Conservation (phyloP, 2,329 filamentous ascomycete genomes). For the Aspergillus floridensis region DNA sequence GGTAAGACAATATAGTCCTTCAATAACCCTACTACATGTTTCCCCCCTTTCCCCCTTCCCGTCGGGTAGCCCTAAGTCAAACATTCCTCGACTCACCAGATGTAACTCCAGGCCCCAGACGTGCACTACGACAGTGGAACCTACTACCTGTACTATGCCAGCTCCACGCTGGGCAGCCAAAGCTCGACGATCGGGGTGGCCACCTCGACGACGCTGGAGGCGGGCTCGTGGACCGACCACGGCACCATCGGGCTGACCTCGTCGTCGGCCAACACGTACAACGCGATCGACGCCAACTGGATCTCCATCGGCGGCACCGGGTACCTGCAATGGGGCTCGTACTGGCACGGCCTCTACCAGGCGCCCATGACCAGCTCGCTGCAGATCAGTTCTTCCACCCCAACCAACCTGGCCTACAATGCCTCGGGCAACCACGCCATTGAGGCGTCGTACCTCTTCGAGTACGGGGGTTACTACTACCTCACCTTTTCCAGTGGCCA, state of each 20-base stretch:
- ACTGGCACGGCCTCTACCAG: slow-evolving; percentile 66
- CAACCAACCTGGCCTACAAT: slow-evolving; percentile 56
- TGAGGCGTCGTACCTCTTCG: slow-evolving; percentile 58
- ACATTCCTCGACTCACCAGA: neutral
- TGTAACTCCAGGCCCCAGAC: slow-evolving; percentile 58
- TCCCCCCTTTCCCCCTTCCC: too few relatives aligned
- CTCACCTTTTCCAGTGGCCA: slow-evolving; percentile 62
- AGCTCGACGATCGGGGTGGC: slow-evolving; percentile 61
- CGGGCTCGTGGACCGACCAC: slow-evolving; percentile 38
- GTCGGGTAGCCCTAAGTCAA: neutral
- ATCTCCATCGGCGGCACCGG: slow-evolving; percentile 43
- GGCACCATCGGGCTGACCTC: slow-evolving; percentile 38
- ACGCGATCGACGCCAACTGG: slow-evolving; percentile 61
- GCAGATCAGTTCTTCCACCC: slow-evolving; percentile 29
- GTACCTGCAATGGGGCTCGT: slow-evolving; percentile 65
- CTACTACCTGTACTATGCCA: slow-evolving; percentile 66
- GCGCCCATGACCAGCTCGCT: slow-evolving; percentile 46
- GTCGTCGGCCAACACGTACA: slow-evolving; percentile 47
- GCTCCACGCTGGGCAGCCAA: slow-evolving; percentile 60
- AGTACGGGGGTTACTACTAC: slow-evolving; percentile 59
- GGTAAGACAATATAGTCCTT: slow-evolving; percentile 28
- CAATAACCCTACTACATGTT: slow-evolving; percentile 3
- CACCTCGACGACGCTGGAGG: slow-evolving; percentile 45
- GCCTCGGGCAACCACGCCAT: slow-evolving; percentile 52
- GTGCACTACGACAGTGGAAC: slow-evolving; percentile 54